Base-by-base conservation (phyloP, 495 filamentous ascomycete genomes). In the Penicillium roqueforti region DNA sequence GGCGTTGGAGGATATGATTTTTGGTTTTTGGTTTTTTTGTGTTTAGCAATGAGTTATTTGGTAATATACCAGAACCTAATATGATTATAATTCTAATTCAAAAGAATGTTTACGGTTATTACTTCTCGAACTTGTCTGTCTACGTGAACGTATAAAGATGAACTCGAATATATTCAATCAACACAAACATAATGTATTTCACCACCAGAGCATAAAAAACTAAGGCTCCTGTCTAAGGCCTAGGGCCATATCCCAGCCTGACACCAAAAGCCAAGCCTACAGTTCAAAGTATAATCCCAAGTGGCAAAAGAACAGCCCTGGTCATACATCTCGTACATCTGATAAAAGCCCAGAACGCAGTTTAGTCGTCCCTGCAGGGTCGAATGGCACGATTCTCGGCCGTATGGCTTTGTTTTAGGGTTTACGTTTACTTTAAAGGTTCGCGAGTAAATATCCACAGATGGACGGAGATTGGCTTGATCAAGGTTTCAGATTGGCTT, bases 41-140 rank as follows among this genome's bases (percentile, higher is more conserved):
- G 3, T 46, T 25, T 42, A 41, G n/a, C n/a, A n/a, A n/a, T 44
- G 13, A 18, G 34, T 50, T 47, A 22, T 51, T 48, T 47, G 54
- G 28, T 43, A 31, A 11, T 28, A 1, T 46, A 46, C 55, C 28
- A 53, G 45, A 57, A 57, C 39, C 42, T 60, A 53, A 60, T 63
- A 49, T 57, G 52, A 60, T 43, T 45, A 0, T 54, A 54, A 54
- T 54, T 39, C 16, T 56, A 54, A 56, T 59, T 38, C 23, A 23
- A 43, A 56, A 48, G 56, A 47, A 4, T 41, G 0, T 26, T 47
- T 28, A 26, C 13, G 28, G n/a, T n/a, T n/a, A n/a, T n/a, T n/a
- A n/a, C n/a, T n/a, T n/a, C n/a, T n/a, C n/a, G n/a, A n/a, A n/a
- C n/a, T n/a, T n/a, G n/a, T n/a, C n/a, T n/a, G n/a, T n/a, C n/a